A percentile compares a stretch with the other conserved stretches of the same genome.
Conservation (phyloP, 768 basidiomycete species). For the Mycena galopus region DNA sequence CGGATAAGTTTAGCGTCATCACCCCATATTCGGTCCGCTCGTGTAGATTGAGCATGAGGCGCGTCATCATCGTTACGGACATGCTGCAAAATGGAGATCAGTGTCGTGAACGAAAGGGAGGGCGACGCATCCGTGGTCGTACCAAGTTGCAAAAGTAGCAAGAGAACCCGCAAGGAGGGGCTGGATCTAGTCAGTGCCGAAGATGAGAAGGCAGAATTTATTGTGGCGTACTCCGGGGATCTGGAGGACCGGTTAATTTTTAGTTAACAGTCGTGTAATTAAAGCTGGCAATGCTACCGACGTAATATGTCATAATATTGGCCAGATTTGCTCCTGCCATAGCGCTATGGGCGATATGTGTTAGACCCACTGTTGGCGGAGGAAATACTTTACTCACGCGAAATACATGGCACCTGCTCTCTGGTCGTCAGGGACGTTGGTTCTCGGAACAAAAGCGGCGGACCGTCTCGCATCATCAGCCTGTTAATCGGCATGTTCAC, state of each 20-base stretch:
- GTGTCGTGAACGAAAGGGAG: too few relatives aligned
- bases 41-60: slow-evolving; percentile 54
- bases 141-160: slow-evolving; percentile 23
- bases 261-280: neutral
- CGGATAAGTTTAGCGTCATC: neutral
- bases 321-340: slow-evolving; percentile 14
- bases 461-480: slow-evolving; percentile 23
- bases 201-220: neutral
- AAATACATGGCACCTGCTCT: slow-evolving; percentile 28
- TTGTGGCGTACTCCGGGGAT: slow-evolving; percentile 7
- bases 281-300: neutral
- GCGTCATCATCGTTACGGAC: slow-evolving; percentile 50
- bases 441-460: neutral
- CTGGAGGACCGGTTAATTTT: neutral
- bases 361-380: neutral
- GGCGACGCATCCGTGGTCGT: too few relatives aligned
- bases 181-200: neutral
- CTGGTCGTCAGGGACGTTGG: neutral
- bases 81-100: neutral
- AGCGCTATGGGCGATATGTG: slow-evolving; percentile 1
- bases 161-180: slow-evolving; percentile 19
- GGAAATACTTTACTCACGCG: slow-evolving; percentile 7
- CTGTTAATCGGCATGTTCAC: slow-evolving; percentile 14
- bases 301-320: slow-evolving; percentile 13
- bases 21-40: slow-evolving; percentile 21